Percentiles rank a stretch among this genome's conserved stretches.
Evolutionary conservation across 108 stramenopile species (phyloP).

Genomic region (Skeletonema tropicum): DNA sequence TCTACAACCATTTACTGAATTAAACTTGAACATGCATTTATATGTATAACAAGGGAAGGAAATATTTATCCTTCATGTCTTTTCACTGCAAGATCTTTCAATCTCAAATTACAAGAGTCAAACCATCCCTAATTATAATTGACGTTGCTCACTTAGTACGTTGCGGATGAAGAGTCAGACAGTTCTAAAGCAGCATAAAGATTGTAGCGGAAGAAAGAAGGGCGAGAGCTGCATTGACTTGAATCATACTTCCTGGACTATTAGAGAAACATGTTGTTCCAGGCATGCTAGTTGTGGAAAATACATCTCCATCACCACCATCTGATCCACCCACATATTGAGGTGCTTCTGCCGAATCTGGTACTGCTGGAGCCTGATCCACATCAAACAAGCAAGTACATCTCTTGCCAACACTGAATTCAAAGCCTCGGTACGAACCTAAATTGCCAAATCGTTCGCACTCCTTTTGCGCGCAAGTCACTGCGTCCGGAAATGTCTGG

Average conservation of each 20-base stretch:
- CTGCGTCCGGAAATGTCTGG: conserved; percentile 35
- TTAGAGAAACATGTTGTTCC: conserved; percentile 26
- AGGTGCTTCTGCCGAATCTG: conserved; percentile 10
- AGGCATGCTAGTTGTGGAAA: conserved; percentile 27
- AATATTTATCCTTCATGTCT: not conserved
- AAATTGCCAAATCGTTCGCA: conserved; percentile 28
- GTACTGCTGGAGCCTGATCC: conserved; percentile 28
- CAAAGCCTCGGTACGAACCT: conserved; percentile 40
- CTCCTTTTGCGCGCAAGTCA: conserved; percentile 29
- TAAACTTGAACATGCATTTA: not conserved
- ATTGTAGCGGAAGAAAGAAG: not conserved
- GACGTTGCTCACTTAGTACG: not conserved
- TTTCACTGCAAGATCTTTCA: not conserved
- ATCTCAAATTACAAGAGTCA: not conserved
- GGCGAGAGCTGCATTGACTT: not conserved
- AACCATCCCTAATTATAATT: not conserved
- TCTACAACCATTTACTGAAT: too few species aligned
- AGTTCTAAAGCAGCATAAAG: not conserved
- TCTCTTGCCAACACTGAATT: conserved; percentile 40
- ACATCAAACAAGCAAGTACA: conserved; percentile 46
- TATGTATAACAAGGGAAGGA: not conserved
- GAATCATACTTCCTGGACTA: conserved; percentile 1
- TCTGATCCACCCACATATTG: conserved; percentile 33
- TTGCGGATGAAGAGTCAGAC: not conserved
- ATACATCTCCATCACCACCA: conserved; percentile 18